Evolutionary conservation across 768 basidiomycete species (phyloP), one percentile per base, ranked within the genome.

Genomic region (Coprinopsis strossmayeri): DNA sequence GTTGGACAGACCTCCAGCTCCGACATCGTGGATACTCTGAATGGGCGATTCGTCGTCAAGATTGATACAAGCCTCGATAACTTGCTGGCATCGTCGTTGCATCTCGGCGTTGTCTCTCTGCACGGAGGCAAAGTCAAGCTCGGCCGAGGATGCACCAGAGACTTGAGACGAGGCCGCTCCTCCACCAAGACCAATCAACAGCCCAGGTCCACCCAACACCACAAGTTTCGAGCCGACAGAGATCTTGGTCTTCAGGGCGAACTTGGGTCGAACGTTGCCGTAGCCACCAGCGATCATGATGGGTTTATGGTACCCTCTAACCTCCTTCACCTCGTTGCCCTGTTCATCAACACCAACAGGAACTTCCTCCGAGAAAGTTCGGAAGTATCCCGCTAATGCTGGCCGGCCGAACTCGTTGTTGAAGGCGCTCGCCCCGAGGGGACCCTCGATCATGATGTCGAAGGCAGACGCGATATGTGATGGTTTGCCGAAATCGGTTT

Each of bases 231-330:
- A 85, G 1, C 90, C 93, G 1, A 86, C 74, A 0, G 74, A 70
- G 59, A 99, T 92, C 51, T 68, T 65, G 2, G 76, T 71, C 69
- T 99, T 99, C 59, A 69, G 76, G 26, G 94, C 82, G 57, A 89
- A 94, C 53, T 77, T 69, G 3, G 87, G 84, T 13, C 91, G 82
- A 34, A 98, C 94, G 59, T 88, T 97, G 3, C 96, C 96, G 54
- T 93, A 81, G 21, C 96, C 96, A 17, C 96, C 96, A 5, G 96
- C 95, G 55, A 99, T 87, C 96, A 99, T 99, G 71, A 99, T 96
- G 12, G 96, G 96, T 64, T 99, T 99, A 70, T 98, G 96, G 65
- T 97, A 99, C 0, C 96, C 96, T 46, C 94, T 71, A n/a, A 92
- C 69, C 62, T 91, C 87, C 23, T n/a, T n/a, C n/a, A n/a, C n/a